Evolutionary conservation across 805 yeast species (phyloP).

Genomic region (Saccharomyces mikatae): DNA sequence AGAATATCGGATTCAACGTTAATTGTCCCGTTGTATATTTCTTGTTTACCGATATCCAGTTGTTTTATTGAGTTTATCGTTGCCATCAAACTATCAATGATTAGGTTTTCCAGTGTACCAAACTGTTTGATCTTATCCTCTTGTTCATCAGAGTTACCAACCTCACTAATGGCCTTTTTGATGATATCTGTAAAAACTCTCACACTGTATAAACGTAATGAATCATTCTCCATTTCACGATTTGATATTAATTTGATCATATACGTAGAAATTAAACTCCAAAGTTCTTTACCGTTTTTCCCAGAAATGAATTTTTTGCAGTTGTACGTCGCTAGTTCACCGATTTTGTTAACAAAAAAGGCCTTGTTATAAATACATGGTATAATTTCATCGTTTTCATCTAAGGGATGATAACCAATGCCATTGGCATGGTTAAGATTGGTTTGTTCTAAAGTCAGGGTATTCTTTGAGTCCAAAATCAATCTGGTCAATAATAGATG

Average conservation of each 20-base stretch:
- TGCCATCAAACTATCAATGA: conserved; percentile 41
- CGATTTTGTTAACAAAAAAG: conserved; percentile 47
- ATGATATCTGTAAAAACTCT: conserved; percentile 46
- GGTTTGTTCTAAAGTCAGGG: conserved; percentile 5
- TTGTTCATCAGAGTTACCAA: conserved; percentile 18
- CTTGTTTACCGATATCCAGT: conserved; percentile 19
- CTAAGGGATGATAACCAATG: conserved; percentile 17
- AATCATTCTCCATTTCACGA: conserved; percentile 34
- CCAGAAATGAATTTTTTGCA: conserved; percentile 39
- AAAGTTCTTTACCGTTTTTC: conserved; percentile 33
- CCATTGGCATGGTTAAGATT: background rate
- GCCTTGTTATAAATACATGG: conserved; percentile 47
- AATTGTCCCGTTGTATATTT: conserved; percentile 31
- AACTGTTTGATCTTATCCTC: conserved; percentile 10
- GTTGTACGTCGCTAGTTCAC: conserved; percentile 45
- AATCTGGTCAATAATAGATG: conserved; percentile 40
- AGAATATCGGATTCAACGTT: conserved; percentile 64
- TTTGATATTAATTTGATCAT: conserved; percentile 40
- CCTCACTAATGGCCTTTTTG: conserved; percentile 24
- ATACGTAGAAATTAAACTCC: conserved; percentile 42
- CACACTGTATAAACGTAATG: conserved; percentile 42
- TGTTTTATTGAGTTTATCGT: conserved; percentile 38
- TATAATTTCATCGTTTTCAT: conserved; percentile 14
- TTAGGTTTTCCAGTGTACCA: conserved; percentile 35
- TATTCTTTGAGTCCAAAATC: conserved; percentile 34